A percentile compares a stretch with the other conserved stretches of the same genome.
Evolutionary conservation across 768 basidiomycete genomes (phyloP).

Genomic region (Russula abietina): DNA sequence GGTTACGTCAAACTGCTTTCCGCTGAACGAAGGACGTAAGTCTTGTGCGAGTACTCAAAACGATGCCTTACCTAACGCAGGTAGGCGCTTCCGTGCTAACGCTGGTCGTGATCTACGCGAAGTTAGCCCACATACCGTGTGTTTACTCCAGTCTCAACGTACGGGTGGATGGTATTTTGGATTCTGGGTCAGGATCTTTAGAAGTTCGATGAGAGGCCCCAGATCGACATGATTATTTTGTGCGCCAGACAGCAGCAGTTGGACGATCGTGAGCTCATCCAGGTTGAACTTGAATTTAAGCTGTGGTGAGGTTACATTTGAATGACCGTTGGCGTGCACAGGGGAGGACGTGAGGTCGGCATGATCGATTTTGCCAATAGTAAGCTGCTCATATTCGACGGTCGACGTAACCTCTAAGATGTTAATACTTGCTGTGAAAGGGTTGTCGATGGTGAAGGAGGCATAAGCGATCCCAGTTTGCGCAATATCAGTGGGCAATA

Average conservation of each 20-base stretch:
- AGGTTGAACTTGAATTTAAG: constrained; percentile 62
- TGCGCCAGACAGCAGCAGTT: constrained; percentile 46
- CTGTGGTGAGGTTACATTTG: constrained; percentile 47
- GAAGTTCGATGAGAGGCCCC: constrained; percentile 51
- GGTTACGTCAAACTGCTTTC: constrained; percentile 56
- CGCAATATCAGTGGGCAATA: constrained; percentile 58
- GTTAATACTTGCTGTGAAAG: constrained; percentile 68
- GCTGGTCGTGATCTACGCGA: constrained; percentile 44
- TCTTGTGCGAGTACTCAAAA: background rate
- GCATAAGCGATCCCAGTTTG: constrained; percentile 54
- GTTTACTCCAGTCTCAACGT: constrained; percentile 23
- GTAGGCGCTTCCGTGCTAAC: constrained; percentile 48
- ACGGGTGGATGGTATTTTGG: constrained; percentile 50
- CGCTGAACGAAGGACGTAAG: constrained; percentile 36
- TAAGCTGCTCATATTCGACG: constrained; percentile 50
- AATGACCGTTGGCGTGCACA: constrained; percentile 54
- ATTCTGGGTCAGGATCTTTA: constrained; percentile 47
- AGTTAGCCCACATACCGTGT: background rate
- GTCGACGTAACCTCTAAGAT: constrained; percentile 48
- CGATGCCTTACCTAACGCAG: constrained; percentile 47
- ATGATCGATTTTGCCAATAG: constrained; percentile 52
- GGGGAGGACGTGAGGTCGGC: constrained; percentile 51
- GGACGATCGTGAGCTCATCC: constrained; percentile 55
- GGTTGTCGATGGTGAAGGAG: constrained; percentile 54
- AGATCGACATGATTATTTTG: constrained; percentile 50